These are phyloP conservation scores for Teunomyces lycoperdinae DNA, from an alignment of 805 yeast genomes.

Conservation along the genomic window DNA sequence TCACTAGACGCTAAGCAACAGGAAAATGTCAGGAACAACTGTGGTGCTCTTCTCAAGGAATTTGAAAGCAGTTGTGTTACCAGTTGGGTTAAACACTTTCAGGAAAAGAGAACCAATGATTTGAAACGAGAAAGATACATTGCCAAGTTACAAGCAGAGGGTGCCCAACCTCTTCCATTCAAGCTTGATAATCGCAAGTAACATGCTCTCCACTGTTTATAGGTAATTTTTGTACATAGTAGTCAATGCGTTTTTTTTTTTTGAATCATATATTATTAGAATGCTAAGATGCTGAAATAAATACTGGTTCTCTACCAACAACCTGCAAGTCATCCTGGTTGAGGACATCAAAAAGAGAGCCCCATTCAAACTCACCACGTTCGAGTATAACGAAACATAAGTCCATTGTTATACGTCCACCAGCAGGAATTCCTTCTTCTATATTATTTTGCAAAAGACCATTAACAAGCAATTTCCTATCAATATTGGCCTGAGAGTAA, in stretches of 20 bases:
- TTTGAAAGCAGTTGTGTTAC: slow-evolving; percentile 77
- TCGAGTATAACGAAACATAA: slow-evolving; percentile 67
- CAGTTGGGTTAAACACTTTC: slow-evolving; percentile 87
- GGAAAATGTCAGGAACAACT: slow-evolving; percentile 48
- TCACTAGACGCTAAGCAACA: slow-evolving; percentile 57
- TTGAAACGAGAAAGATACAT: slow-evolving; percentile 64
- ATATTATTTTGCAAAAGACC: slow-evolving; percentile 64
- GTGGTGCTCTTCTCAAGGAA: slow-evolving; percentile 54
- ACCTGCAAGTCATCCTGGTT: slow-evolving; percentile 16
- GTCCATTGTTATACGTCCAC: slow-evolving; percentile 38
- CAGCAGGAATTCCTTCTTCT: slow-evolving; percentile 33
- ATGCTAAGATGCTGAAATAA: slow-evolving; percentile 23
- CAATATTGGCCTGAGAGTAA: slow-evolving; percentile 35
- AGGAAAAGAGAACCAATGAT: slow-evolving; percentile 82
- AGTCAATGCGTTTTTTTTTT: not conserved
- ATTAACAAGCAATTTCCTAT: slow-evolving; percentile 61
- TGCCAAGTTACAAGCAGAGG: slow-evolving; percentile 67
- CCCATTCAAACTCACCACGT: slow-evolving; percentile 82
- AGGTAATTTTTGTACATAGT: not conserved
- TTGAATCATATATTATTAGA: not conserved
- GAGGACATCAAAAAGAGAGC: slow-evolving; percentile 36
- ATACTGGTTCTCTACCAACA: slow-evolving; percentile 32
- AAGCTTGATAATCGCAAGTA: slow-evolving; percentile 23
- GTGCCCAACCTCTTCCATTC: slow-evolving; percentile 42
- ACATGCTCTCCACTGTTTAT: slow-evolving; percentile 3